Conservation (phyloP, 495 filamentous ascomycete genomes). For the Aspergillus sparsus region DNA sequence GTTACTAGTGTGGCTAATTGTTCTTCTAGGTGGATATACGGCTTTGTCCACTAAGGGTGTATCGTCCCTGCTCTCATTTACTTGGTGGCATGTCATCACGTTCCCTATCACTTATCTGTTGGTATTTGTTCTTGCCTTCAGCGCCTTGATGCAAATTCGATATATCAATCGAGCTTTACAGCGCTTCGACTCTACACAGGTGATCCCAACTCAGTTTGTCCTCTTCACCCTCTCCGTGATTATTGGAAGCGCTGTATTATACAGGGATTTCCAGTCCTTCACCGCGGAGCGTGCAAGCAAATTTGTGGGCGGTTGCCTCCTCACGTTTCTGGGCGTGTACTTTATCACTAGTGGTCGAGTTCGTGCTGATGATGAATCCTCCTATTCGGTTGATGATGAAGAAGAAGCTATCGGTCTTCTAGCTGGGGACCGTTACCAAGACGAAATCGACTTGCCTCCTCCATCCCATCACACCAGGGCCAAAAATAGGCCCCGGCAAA, state of each 20-base stretch:
- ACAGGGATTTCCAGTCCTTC: slow-evolving; percentile 88
- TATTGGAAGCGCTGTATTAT: slow-evolving; percentile 86
- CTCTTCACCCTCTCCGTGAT: slow-evolving; percentile 95
- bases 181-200: slow-evolving; percentile 93
- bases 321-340: slow-evolving; percentile 94
- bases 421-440: slow-evolving; percentile 45
- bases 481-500: slow-evolving; percentile 25
- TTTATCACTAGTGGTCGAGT: slow-evolving; percentile 75
- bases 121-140: slow-evolving; percentile 70
- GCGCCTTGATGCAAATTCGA: slow-evolving; percentile 91
- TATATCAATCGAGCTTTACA: slow-evolving; percentile 95
- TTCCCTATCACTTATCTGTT: slow-evolving; percentile 91
- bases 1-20: slow-evolving; percentile 28
- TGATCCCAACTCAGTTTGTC: slow-evolving; percentile 96
- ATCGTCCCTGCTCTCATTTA: slow-evolving; percentile 88
- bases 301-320: slow-evolving; percentile 82
- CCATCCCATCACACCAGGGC: slow-evolving; percentile 24
- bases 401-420: slow-evolving; percentile 51
- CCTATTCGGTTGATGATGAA: slow-evolving; percentile 49
- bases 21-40: slow-evolving; percentile 77
- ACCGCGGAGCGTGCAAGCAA: slow-evolving; percentile 67
- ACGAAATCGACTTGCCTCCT: slow-evolving; percentile 41
- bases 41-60: slow-evolving; percentile 95
- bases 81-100: slow-evolving; percentile 79
- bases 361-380: slow-evolving; percentile 44